Evolutionary conservation across 345 rosid species (phyloP).

Genomic region (Brassica cretica): DNA sequence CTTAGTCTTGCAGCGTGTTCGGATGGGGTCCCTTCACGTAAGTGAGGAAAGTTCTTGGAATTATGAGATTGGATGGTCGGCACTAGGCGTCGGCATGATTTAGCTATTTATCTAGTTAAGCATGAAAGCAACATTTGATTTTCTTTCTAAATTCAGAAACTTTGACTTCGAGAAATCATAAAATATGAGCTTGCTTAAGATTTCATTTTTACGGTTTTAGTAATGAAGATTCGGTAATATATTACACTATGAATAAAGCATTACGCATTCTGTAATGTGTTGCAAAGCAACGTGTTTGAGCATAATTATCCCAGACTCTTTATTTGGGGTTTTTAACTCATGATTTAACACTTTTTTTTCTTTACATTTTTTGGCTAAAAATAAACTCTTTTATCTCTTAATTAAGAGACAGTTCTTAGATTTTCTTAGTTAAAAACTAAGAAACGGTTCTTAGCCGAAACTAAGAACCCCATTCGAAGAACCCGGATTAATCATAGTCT

Average conservation of each 20-base stretch:
- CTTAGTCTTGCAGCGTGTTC: neutral
- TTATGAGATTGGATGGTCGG: neutral
- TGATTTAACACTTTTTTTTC: no score
- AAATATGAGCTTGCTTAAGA: neutral
- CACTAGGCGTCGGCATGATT: constrained; percentile 35
- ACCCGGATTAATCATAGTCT: no score
- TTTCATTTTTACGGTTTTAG: constrained; percentile 11
- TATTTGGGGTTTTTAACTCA: no score
- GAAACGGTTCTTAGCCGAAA: no score
- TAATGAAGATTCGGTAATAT: constrained; percentile 11
- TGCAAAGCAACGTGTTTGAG: neutral
- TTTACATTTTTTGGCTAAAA: no score
- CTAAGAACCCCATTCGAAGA: no score
- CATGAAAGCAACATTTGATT: constrained; percentile 20
- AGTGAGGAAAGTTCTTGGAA: neutral
- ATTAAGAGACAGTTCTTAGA: no score
- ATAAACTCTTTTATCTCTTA: no score
- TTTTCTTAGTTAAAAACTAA: no score
- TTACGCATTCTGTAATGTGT: neutral
- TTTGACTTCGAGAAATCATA: constrained; percentile 21
- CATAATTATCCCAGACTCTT: no score
- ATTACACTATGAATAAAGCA: neutral
- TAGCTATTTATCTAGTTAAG: constrained; percentile 19
- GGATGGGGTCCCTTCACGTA: neutral
- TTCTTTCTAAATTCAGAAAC: constrained; percentile 33